Base-by-base conservation (phyloP, 345 rosid genomes). In the Hypericum androsaemum region DNA sequence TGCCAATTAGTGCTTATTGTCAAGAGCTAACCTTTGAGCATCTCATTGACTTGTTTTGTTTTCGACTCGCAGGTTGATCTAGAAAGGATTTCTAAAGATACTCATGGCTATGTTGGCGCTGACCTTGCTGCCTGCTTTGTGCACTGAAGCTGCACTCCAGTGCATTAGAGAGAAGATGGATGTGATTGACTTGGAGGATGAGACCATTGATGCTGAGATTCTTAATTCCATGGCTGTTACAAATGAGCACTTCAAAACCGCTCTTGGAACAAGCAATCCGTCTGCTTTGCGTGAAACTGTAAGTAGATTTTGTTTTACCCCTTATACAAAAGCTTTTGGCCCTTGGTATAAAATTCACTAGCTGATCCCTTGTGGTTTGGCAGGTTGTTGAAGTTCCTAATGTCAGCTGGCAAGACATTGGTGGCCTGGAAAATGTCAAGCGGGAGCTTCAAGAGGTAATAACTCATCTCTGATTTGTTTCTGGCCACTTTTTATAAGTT, bases 81-180 rank as follows among this genome's bases (percentile, higher is more conserved):
- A 41, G 98, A 90, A 71, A 87, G 77, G 70, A 90, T 90, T 53
- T 59, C 92, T 13, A 84, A 87, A 73, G 82, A 87, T 59, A 87
- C 96, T 0, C 98, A 90, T 67, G 98, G 98, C 40, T 90, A 84
- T 74, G 98, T 90, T 73, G 98, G 96, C 67, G 95, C 96, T 67
- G 98, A 90, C 65, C 85, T 90, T 46, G 98, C 96, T 22, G 98
- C 98, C 96, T 22, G 98, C 98, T 38, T 76, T 90, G 5, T 90
- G 98, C 61, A 87, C 98, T 12, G 98, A 90, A 69, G 88, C 96
- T 67, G 98, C 96, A 12, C 90, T 90, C 64, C 98, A 90, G 64
- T 90, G 98, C 77, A 90, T 90, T 52, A 74, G 98, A 63, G 97
- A 89, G 74, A 89, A 87, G 76, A 89, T 89, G 96, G 96, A 87